Evolutionary conservation across 2,329 filamentous ascomycete species (phyloP), one percentile per base, ranked within the genome.

Genomic region (Teratosphaeria destructans): DNA sequence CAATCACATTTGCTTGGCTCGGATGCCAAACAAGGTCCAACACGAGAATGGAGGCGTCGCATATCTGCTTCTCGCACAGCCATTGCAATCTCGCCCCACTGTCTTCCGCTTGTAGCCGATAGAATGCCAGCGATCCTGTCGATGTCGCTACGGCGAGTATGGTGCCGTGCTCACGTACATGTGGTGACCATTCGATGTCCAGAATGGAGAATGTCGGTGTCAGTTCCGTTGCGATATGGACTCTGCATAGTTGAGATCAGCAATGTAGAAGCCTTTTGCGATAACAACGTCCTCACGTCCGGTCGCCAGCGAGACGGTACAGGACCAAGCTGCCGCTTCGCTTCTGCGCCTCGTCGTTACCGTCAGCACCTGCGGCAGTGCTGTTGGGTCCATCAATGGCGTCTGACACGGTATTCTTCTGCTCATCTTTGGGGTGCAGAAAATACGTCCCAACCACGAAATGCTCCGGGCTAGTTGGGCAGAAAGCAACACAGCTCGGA

Each of bases 401-500:
- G 12, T 29, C 32, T 56, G 34, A 19, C 26, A 27, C 55, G 14
- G 35, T 12, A 56, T 27, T 29, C 47, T 47, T 11, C 53, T 54
- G 53, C 14, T 54, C 53, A 34, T 61, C 57, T 35, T 69, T 70
- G 52, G 80, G 79, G 63, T 90, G 78, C 32, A 96, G 80, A 63
- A 87, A 83, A 73, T 96, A 96, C 1, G 92, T 96, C 47, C 92
- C 93, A 55, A 96, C 82, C 0, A 95, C 78, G 65, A 95, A 86
- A 68, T 86, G 83, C 0, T 84, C 75, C 0, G 83, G 82, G 60
- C 84, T 70, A 0, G 74, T 72, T 1, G 85, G 84, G 63, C 84
- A 88, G 67, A 91, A 90, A 62, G 89, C 85, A n/a, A 91, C 79
- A 69, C 88, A 92, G 68, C 88, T 89, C 1, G 89, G 89, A 3